phyloP scores from a whole-genome alignment of 2,329 filamentous ascomycete genomes.

The Corynespora cassiicola region DNA sequence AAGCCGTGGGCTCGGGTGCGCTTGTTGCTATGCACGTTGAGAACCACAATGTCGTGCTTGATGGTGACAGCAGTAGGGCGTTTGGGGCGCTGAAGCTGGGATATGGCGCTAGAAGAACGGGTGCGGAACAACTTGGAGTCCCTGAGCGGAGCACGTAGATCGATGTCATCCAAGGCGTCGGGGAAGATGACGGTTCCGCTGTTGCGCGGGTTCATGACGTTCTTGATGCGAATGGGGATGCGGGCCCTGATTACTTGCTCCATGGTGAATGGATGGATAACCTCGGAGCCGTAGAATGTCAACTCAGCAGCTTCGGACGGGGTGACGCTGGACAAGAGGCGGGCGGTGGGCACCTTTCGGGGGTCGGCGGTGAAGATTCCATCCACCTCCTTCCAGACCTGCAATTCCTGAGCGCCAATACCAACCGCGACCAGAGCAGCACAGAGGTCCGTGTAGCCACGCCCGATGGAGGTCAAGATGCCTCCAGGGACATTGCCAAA shows the following conservation, averaged over 20 bases:
- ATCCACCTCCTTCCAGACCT: slow-evolving; percentile 99
- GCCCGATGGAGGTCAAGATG: slow-evolving; percentile 87
- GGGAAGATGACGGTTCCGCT: slow-evolving; percentile 84
- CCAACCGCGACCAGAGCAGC: slow-evolving; percentile 91
- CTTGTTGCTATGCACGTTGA: slow-evolving; percentile 98
- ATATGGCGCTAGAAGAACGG: slow-evolving; percentile 53
- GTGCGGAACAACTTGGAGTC: slow-evolving; percentile 62
- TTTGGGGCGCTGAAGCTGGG: slow-evolving; percentile 54
- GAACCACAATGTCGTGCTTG: slow-evolving; percentile 94
- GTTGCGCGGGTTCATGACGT: slow-evolving; percentile 84
- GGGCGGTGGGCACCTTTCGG: slow-evolving; percentile 89
- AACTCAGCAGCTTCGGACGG: slow-evolving; percentile 94
- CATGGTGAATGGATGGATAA: slow-evolving; percentile 99
- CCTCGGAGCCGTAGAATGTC: slow-evolving; percentile 78
- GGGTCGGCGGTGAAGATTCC: slow-evolving; percentile 90
- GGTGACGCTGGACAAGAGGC: slow-evolving; percentile 85
- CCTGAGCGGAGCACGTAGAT: slow-evolving; percentile 62
- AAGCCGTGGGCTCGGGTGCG: slow-evolving; percentile 95
- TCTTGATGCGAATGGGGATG: slow-evolving; percentile 89
- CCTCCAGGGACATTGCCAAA: slow-evolving; percentile 94
- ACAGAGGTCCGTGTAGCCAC: slow-evolving; percentile 96
- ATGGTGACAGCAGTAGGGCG: slow-evolving; percentile 79
- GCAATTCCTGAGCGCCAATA: slow-evolving; percentile 83
- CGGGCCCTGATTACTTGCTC: slow-evolving; percentile 82
- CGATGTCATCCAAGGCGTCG: slow-evolving; percentile 65